Evolutionary conservation across 1,284 basidiomycete genomes (phyloP), one percentile per base, ranked within the genome.

Genomic region (Ceraceosorus guamensis): DNA sequence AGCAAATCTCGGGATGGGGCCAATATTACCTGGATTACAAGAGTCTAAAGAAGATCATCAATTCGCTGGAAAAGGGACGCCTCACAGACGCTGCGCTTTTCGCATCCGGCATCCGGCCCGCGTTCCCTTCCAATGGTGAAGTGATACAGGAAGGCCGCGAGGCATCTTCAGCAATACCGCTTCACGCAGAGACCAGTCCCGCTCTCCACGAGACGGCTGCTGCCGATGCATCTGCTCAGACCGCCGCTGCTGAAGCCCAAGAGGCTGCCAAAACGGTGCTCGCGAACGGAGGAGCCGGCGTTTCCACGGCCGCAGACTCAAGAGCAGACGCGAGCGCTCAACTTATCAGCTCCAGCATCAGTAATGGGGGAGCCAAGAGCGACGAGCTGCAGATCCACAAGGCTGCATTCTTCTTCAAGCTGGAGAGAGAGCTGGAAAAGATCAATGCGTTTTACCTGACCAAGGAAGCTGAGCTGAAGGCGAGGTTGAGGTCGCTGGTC

Each of bases 401-500:
- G 73, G 89, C 93, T 18, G 90, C 91, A 0, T 99, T 97, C 82
- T 98, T 99, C 82, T 98, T 97, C 83, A 97, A 93, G 75, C 83
- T 99, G 1, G 93, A 97, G 77, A 83, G 95, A 35, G 95, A 99
- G 78, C 81, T 98, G 18, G 95, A 98, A 80, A 99, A 98, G 85
- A 97, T 99, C 80, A 98, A 99, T 79, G 84, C 86, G n/a, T 98
- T 99, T 76, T 99, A 99, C 79, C 83, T 98, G 50, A 89, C 93
- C 78, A 96, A 95, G 78, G 95, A 99, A 78, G 88, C 91, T 10
- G 91, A 97, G 69, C 84, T 98, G 52, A 91, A 90, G 48, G 61
- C 75, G 79, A 93, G 61, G 84, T 84, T 99, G 58, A 86, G 93
- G 68, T 95, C 91, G 0, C 81, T 99, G 14, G 82, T 99, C 48